A percentile compares a stretch with the other conserved stretches of the same genome.
Evolutionary conservation across 176 grass and related monocot species (phyloP).

Genomic region (Raddia guianensis): DNA sequence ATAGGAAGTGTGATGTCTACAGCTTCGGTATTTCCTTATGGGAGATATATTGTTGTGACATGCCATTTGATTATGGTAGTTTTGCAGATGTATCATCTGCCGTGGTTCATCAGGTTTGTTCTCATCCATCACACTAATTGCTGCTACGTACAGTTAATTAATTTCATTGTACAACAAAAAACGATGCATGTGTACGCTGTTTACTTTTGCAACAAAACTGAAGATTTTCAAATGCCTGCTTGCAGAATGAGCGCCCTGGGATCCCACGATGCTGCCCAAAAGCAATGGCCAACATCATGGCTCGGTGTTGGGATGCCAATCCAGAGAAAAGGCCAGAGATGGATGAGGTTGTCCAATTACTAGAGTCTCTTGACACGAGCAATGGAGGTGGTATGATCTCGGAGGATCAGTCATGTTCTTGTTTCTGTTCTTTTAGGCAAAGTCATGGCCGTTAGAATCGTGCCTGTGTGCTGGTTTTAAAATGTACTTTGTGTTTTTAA

Average conservation of each 20-base stretch:
- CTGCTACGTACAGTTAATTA: neutral
- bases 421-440: conserved; percentile 62
- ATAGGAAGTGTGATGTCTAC: conserved; percentile 78
- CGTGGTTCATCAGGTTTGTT: conserved; percentile 68
- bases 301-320: conserved; percentile 82
- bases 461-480: too few species aligned
- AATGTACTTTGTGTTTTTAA: too few species aligned
- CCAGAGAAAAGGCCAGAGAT: conserved; percentile 74
- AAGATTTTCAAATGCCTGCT: neutral
- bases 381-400: conserved; percentile 84
- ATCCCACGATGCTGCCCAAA: conserved; percentile 73
- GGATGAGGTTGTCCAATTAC: conserved; percentile 69
- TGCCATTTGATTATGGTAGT: conserved; percentile 74
- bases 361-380: conserved; percentile 68
- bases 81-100: conserved; percentile 76
- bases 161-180: neutral
- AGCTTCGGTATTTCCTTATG: conserved; percentile 81
- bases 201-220: neutral
- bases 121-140: neutral
- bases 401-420: conserved; percentile 52
- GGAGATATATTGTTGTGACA: conserved; percentile 91
- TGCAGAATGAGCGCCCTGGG: conserved; percentile 60
- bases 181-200: too few species aligned
- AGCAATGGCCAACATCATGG: conserved; percentile 69
- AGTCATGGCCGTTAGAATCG: conserved; percentile 54